Percentiles rank a stretch among this genome's conserved stretches.
Conservation (phyloP, 176 grass and related monocot genomes). For the Musa troglodytarum region DNA sequence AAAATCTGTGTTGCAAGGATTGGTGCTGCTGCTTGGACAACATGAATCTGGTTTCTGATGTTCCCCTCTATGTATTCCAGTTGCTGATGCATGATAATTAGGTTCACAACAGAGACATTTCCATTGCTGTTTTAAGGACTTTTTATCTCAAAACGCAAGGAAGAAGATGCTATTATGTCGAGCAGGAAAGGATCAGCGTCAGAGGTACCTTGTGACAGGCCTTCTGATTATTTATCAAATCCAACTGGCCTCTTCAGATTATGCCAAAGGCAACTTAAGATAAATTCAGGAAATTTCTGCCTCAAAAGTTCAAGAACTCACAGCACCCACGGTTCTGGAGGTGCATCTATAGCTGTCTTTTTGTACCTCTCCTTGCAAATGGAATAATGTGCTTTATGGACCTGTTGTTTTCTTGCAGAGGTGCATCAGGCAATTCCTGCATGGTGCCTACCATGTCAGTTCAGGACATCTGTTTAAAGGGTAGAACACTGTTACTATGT, state of each 20-base stretch:
- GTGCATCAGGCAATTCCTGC: constrained; percentile 41
- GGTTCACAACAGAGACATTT: constrained; percentile 52
- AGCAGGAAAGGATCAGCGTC: constrained; percentile 11
- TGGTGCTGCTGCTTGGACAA: background rate
- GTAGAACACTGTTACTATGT: background rate
- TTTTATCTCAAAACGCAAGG: constrained; percentile 34
- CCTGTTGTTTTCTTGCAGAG: background rate
- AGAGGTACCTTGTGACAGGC: background rate
- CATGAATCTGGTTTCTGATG: background rate
- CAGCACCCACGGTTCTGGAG: constrained; percentile 48
- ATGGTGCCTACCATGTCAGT: background rate
- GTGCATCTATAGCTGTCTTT: constrained; percentile 4
- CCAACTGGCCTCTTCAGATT: constrained; percentile 6
- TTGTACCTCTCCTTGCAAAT: background rate
- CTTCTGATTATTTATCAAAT: background rate
- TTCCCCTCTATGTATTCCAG: background rate
- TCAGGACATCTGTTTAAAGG: background rate
- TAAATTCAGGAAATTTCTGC: background rate
- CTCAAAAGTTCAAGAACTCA: constrained; percentile 6
- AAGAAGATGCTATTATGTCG: constrained; percentile 26
- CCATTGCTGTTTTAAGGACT: constrained; percentile 39
- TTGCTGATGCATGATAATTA: background rate
- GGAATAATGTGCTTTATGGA: too few relatives aligned
- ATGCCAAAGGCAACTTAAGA: background rate
- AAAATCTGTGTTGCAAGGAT: too few relatives aligned